Evolutionary conservation across 345 rosid species (phyloP).

Genomic region (Hibiscus mutabilis): DNA sequence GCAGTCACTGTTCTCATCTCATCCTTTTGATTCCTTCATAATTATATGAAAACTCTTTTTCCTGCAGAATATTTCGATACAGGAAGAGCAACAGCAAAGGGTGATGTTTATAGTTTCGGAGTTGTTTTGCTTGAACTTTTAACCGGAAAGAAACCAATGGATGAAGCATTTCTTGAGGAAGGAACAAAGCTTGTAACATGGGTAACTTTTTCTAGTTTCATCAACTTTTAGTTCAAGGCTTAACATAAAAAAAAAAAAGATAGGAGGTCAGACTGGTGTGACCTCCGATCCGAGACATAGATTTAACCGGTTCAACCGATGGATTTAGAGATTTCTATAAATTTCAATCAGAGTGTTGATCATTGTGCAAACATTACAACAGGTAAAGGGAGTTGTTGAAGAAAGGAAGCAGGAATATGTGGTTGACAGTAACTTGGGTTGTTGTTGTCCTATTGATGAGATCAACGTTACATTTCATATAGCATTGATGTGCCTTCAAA

Average conservation of each 20-base stretch:
- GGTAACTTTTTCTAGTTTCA: conserved; percentile 32
- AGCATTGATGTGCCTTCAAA: conserved; percentile 73
- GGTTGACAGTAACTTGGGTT: conserved; percentile 48
- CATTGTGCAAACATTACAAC: conserved; percentile 10
- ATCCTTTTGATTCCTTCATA: not conserved
- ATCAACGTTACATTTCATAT: conserved; percentile 43
- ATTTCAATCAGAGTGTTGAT: not conserved
- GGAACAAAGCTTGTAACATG: conserved; percentile 89
- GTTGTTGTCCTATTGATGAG: conserved; percentile 48
- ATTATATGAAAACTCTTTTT: not conserved
- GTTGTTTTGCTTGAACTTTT: conserved; percentile 74
- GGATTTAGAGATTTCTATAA: not conserved
- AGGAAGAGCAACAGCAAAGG: conserved; percentile 71
- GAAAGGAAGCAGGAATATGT: conserved; percentile 59
- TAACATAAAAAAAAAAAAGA: not conserved
- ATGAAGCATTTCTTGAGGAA: conserved; percentile 75
- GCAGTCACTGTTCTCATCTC: not conserved
- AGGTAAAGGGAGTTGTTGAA: conserved; percentile 69
- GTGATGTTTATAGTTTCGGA: conserved; percentile 84
- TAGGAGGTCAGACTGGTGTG: no score
- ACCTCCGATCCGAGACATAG: no score
- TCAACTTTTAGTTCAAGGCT: not conserved
- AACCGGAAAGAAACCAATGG: conserved; percentile 70
- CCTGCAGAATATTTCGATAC: conserved; percentile 74
- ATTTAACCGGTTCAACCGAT: no score